A percentile compares a stretch with the other conserved stretches of the same genome.
These are phyloP conservation scores for Phytophthora aleatoria DNA, from an alignment of 352 stramenopile genomes.

Conservation along the genomic window DNA sequence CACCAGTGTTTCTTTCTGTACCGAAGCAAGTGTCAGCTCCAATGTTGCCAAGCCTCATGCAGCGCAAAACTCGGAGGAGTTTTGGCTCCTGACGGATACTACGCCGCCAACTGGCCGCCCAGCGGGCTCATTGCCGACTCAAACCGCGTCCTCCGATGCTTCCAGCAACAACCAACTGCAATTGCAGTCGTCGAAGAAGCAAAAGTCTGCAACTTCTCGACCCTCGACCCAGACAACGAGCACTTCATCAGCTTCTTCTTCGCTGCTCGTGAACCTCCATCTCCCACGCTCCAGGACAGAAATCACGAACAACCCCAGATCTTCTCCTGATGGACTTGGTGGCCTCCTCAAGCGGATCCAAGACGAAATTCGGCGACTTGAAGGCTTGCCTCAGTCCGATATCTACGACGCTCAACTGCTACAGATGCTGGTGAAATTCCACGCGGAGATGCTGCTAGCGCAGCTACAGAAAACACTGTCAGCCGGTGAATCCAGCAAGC, in stretches of 20 bases:
- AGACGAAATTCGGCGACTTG: conserved; percentile 36
- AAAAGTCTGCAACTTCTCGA: conserved; percentile 18
- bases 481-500: conserved; percentile 6
- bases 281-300: conserved; percentile 1
- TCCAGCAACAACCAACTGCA: not conserved
- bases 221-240: not conserved
- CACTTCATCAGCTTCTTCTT: conserved; percentile 6
- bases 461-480: conserved; percentile 24
- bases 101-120: not conserved
- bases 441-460: conserved; percentile 34
- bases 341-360: conserved; percentile 27
- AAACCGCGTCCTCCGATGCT: not conserved
- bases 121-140: not conserved
- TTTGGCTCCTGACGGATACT: conserved; percentile 19
- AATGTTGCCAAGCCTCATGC: conserved; percentile 4
- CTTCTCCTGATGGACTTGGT: conserved; percentile 6
- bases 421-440: conserved; percentile 42
- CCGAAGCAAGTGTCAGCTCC: not conserved
- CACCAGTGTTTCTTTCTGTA: conserved; percentile 13
- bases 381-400: conserved; percentile 10
- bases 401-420: conserved; percentile 41
- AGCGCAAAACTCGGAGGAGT: conserved; percentile 4
- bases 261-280: conserved; percentile 12
- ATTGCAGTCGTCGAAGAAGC: conserved; percentile 17
- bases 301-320: not conserved